These are phyloP conservation scores for Auriculariales sp. DNA, from an alignment of 768 basidiomycete species.

Conservation along the genomic window DNA sequence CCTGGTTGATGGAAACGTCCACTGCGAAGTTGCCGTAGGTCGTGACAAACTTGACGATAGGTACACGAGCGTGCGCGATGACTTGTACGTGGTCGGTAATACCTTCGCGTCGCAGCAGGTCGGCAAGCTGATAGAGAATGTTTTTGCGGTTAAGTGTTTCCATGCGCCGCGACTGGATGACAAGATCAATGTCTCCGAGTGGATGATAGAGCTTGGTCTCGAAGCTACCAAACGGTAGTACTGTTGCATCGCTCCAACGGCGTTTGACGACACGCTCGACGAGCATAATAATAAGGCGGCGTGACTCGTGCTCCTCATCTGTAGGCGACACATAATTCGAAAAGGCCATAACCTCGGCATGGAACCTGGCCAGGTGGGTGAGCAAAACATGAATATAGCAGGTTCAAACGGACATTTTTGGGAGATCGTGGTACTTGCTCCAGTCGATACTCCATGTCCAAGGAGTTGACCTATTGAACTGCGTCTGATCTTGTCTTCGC, in stretches of 20 bases:
- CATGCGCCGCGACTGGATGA: slow-evolving; percentile 69
- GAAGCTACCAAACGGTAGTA: slow-evolving; percentile 84
- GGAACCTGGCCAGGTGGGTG: slow-evolving; percentile 40
- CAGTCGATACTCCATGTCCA: slow-evolving; percentile 1
- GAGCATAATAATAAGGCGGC: slow-evolving; percentile 53
- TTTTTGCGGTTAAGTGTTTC: slow-evolving; percentile 50
- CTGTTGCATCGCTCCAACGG: slow-evolving; percentile 66
- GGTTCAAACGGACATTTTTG: slow-evolving; percentile 54
- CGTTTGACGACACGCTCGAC: slow-evolving; percentile 50
- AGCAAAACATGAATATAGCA: background rate
- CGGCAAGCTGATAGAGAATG: slow-evolving; percentile 66
- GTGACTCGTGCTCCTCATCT: slow-evolving; percentile 70
- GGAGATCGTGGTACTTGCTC: slow-evolving; percentile 23
- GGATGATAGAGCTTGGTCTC: slow-evolving; percentile 91
- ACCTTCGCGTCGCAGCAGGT: slow-evolving; percentile 53
- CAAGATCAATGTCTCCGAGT: slow-evolving; percentile 87
- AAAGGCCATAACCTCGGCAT: slow-evolving; percentile 76
- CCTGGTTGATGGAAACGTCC: slow-evolving; percentile 89
- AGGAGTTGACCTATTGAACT: background rate
- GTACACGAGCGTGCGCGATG: slow-evolving; percentile 88
- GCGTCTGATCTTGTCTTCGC: background rate
- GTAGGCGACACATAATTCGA: slow-evolving; percentile 80
- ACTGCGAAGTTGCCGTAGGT: slow-evolving; percentile 70
- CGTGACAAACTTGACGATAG: slow-evolving; percentile 91
- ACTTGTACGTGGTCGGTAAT: slow-evolving; percentile 75